Base-by-base conservation (phyloP, 306 rosid species). In the Aeschynomene evenia region DNA sequence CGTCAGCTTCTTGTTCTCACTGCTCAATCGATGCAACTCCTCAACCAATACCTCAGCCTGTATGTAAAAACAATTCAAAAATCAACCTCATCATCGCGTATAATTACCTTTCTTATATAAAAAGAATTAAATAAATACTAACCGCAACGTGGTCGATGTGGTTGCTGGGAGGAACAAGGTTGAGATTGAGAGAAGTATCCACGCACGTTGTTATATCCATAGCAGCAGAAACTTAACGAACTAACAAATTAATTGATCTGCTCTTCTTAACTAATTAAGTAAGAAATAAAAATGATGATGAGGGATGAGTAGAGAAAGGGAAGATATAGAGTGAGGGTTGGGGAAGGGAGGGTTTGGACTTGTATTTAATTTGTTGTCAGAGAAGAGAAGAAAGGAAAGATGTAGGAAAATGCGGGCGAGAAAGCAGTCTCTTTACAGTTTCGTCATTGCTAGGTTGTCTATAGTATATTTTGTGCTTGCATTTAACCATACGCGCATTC, bases 161-260 rank as follows among this genome's bases (percentile, higher is more conserved):
- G n/a, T 53, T 22, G 0, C 16, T 29, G 39, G 83, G 45, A 55
- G 91, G 81, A 65, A 62, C 28, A 36, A 82, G 15, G 62, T 82
- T 88, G 20, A 93, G 98, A 62, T 83, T 82, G 50, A 90, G 88
- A 69, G 87, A 88, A 68, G 89, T 83, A 34, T 82, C 78, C 26
- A 72, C 72, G 73, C 77, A 71, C 0, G 70, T 66, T 58, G 69
- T 60, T 57, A 63, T 63, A 20, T 81, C 83, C 88, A 80, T 81
- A 34, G 58, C 37, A 29, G 67, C 50, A 4, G 4, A 54, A 14
- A 12, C n/a, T n/a, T 2, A 39, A 15, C 1, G n/a, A 16, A 63
- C 7, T 13, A 22, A 37, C n/a, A n/a, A n/a, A n/a, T n/a, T n/a
- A n/a, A n/a, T n/a, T n/a, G 18, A 66, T 7, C 31, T 28, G 31